Evolutionary conservation across 192 early-diverging fungal species (phyloP), one percentile per base, ranked within the genome.

Genomic region (Chytriomyces sp.): DNA sequence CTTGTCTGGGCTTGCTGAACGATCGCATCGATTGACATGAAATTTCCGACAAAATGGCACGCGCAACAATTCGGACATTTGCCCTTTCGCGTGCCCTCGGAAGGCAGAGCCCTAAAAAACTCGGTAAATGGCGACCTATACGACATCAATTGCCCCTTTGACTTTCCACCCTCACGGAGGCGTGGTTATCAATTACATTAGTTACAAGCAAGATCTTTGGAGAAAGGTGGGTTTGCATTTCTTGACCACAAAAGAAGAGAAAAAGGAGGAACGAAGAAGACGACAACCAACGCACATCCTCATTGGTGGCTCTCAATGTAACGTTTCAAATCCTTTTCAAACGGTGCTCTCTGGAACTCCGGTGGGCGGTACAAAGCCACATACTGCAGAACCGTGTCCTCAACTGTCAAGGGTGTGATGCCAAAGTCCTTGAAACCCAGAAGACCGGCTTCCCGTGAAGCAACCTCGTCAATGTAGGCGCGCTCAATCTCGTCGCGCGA

Each of bases 401-500:
- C 95, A 28, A 96, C 84, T 8, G 83, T 86, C 39, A 86, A 84
- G 5, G 94, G 94, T 70, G 91, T 80, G 70, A 99, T 91, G 40
- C 89, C 88, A 38, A 96, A 85, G 59, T 99, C 93, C 26, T 84
- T 86, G 78, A 97, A 96, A 32, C 92, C 94, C 71, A 90, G 85
- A 61, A 91, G 85, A 52, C 86, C 80, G n/a, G 84, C 87, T 25
- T 89, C 81, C 52, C 81, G 78, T 71, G 93, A 68, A 25, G 73
- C n/a, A 36, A 40, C 44, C 38, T 52, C 41, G 67, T 44, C 69
- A 25, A 71, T 41, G 61, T 58, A 70, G 3, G 58, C 87, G 64
- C 91, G 82, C 65, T 95, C 93, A 59, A 96, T 85, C 78, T 94
- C 91, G 78, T 98, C 93, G 44, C 93, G 88, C 71, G 87, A 84